These are phyloP conservation scores for Amaranthus palmeri DNA, from an alignment of 148 eudicot species.

Conservation along the genomic window DNA sequence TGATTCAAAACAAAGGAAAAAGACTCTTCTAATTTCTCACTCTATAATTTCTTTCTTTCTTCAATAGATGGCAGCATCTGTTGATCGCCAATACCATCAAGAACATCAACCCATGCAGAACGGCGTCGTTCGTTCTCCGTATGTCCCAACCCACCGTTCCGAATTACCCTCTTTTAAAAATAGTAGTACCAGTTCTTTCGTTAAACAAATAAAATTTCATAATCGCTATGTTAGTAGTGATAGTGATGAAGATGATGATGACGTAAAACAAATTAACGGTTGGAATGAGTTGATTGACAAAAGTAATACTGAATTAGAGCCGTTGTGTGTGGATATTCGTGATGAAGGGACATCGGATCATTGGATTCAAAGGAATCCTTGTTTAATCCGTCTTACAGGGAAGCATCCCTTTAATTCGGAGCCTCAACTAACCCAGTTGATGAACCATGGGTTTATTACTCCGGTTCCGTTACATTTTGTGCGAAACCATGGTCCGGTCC, in stretches of 20 bases:
- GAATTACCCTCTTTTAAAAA: conserved; percentile 40
- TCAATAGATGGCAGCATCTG: conserved; percentile 56
- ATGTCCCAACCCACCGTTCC: conserved; percentile 31
- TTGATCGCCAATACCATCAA: conserved; percentile 61
- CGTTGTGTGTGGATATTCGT: conserved; percentile 44
- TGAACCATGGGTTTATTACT: conserved; percentile 93
- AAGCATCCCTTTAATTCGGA: conserved; percentile 95
- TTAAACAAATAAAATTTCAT: neutral
- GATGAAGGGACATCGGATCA: conserved; percentile 78
- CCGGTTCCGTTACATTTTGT: conserved; percentile 96
- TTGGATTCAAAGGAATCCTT: conserved; percentile 71
- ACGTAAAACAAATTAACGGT: conserved; percentile 14
- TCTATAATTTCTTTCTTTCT: neutral
- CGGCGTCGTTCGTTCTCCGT: conserved; percentile 29
- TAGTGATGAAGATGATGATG: conserved; percentile 39
- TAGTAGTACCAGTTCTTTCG: neutral
- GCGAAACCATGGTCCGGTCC: conserved; percentile 90
- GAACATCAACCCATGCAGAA: conserved; percentile 16
- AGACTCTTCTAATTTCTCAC: conserved; percentile 8
- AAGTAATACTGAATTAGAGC: conserved; percentile 51
- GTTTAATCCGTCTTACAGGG: conserved; percentile 81
- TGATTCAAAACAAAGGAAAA: conserved; percentile 12
- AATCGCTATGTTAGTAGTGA: conserved; percentile 15
- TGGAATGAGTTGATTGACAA: conserved; percentile 34
- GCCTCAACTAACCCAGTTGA: conserved; percentile 70